Evolutionary conservation across 306 rosid genomes (phyloP), one percentile per base, ranked within the genome.

Genomic region (cucumber (Cucumis sativus)): DNA sequence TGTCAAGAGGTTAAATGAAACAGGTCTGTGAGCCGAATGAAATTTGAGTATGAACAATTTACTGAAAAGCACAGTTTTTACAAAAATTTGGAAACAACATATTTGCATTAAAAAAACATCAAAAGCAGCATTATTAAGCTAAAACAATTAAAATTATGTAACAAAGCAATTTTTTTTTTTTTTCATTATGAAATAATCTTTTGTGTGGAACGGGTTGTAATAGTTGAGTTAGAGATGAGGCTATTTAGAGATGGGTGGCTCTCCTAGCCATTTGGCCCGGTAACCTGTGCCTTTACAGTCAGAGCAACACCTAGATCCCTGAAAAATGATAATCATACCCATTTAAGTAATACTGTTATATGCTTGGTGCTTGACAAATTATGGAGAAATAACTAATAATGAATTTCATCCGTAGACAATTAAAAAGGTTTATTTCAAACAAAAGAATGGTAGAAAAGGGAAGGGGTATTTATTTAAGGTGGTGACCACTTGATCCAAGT

Each of bases 191-290:
- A 23, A 23, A 23, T n/a, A 23, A 70, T 47, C 49, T 8, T 28
- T 28, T 33, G 35, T 1, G 35, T 33, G 4, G 0, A 33, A 3
- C 37, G 0, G 4, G 37, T 4, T 33, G 5, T 2, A 39, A 43
- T 43, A 43, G 49, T 3, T 43, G 13, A 43, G 3, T 1, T 10
- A 0, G 6, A 25, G 5, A 79, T 8, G 35, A 39, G 56, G 62
- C 89, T 84, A 86, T 80, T 88, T 73, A 54, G 89, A 79, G 71
- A 87, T 75, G 56, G 97, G 96, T 70, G 97, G 98, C 78, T 92
- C 91, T 67, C 88, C 96, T 77, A 96, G 83, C 99, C 99, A 96
- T 81, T 81, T 88, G 52, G 89, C 92, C 68, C 87, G 84, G 77
- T 86, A 86, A 20, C 91, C 91, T 5, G 91, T 88, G 17, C 91